A percentile compares a stretch with the other conserved stretches of the same genome.
Evolutionary conservation across 768 basidiomycete species (phyloP).

Genomic region (Lenzites betulinus): DNA sequence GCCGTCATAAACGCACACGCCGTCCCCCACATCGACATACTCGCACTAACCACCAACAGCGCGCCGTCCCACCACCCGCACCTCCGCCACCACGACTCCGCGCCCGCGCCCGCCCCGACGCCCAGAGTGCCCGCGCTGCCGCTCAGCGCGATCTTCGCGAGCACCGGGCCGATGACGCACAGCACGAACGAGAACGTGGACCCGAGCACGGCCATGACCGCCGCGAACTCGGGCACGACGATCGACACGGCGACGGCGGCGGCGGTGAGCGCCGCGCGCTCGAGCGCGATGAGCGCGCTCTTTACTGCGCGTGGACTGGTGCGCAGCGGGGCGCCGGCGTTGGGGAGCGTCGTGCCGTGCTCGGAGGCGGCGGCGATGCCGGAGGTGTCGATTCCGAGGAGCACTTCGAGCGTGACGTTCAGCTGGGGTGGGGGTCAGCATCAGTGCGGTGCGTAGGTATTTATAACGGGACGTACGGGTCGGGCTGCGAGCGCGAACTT

Average conservation of each 20-base stretch:
- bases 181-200: conserved; percentile 76
- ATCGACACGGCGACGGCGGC: conserved; percentile 72
- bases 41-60: conserved; percentile 50
- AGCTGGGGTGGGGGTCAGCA: conserved; percentile 45
- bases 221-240: conserved; percentile 75
- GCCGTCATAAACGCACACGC: conserved; percentile 56
- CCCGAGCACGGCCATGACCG: conserved; percentile 88
- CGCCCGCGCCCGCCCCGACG: conserved; percentile 52
- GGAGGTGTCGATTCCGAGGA: conserved; percentile 64
- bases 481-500: conserved; percentile 87
- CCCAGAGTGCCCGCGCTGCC: conserved; percentile 32
- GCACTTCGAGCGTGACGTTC: conserved; percentile 77
- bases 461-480: conserved; percentile 54
- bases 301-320: conserved; percentile 37
- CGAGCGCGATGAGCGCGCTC: conserved; percentile 47
- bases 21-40: conserved; percentile 83
- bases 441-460: background rate
- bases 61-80: conserved; percentile 54
- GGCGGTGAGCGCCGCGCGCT: conserved; percentile 59
- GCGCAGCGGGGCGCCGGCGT: conserved; percentile 24
- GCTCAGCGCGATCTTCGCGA: conserved; percentile 64
- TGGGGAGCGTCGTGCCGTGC: conserved; percentile 4
- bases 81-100: conserved; percentile 40
- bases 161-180: conserved; percentile 63
- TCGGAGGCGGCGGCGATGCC: conserved; percentile 19